Percentiles rank a stretch among this genome's conserved stretches.
Conservation (phyloP, 345 rosid species). For the Sisymbrium irio region DNA sequence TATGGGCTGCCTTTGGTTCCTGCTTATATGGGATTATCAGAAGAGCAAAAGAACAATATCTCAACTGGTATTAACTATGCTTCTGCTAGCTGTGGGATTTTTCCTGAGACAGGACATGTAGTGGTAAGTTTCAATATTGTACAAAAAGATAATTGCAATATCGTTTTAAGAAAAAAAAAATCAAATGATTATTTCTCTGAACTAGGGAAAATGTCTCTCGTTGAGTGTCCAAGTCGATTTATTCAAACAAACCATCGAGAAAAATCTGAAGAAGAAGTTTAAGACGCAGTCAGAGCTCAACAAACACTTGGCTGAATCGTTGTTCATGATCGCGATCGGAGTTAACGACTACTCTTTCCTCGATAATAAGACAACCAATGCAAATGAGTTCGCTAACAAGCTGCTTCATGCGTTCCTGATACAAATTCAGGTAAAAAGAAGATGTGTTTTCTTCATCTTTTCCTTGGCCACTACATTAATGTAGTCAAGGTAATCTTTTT, state of each 20-base stretch:
- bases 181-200: background rate
- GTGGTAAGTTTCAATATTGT: too few species aligned
- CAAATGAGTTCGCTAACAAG: slow-evolving; percentile 7
- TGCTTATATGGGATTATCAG: slow-evolving; percentile 30
- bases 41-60: slow-evolving; percentile 16
- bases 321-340: slow-evolving; percentile 31
- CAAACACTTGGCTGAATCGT: slow-evolving; percentile 20
- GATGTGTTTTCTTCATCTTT: background rate
- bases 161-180: background rate
- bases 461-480: too few species aligned
- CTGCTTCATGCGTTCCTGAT: slow-evolving; percentile 23
- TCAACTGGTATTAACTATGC: slow-evolving; percentile 36
- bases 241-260: slow-evolving; percentile 6
- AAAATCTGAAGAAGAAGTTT: slow-evolving; percentile 15
- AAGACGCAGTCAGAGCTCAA: slow-evolving; percentile 7
- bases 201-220: slow-evolving; percentile 29
- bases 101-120: slow-evolving; percentile 8
- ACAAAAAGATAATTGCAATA: background rate
- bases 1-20: slow-evolving; percentile 32
- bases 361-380: background rate
- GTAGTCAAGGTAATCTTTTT: too few species aligned
- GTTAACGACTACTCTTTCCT: slow-evolving; percentile 23
- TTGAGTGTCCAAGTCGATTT: slow-evolving; percentile 29
- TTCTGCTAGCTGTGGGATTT: slow-evolving; percentile 35
- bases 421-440: slow-evolving; percentile 13